phyloP scores from a whole-genome alignment of 2,329 filamentous ascomycete genomes.

The Fonsecaea pugnacius region DNA sequence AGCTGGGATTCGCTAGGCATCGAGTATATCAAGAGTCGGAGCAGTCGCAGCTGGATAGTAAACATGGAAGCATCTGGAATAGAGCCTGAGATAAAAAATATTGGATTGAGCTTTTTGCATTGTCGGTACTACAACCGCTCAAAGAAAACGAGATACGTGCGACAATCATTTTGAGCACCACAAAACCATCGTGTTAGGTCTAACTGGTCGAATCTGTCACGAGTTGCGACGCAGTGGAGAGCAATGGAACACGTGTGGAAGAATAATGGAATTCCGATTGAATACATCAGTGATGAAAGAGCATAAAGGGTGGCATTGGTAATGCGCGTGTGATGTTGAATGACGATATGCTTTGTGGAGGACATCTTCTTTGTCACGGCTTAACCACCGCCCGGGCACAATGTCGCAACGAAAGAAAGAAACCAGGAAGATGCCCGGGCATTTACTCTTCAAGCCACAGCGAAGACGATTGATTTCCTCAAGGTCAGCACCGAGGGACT shows the following conservation, averaged over 20 bases:
- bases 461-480: conserved; percentile 9
- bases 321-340: conserved; percentile 34
- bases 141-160: background rate
- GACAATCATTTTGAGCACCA: conserved; percentile 1
- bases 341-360: conserved; percentile 34
- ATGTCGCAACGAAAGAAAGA: conserved; percentile 10
- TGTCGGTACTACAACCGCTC: background rate
- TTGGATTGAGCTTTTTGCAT: conserved; percentile 16
- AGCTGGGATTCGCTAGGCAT: conserved; percentile 50
- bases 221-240: conserved; percentile 27
- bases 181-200: background rate
- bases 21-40: conserved; percentile 42
- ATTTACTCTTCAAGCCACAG: background rate
- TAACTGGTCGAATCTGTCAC: conserved; percentile 6
- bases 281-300: conserved; percentile 16
- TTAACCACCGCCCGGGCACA: conserved; percentile 2
- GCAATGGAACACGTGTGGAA: conserved; percentile 30
- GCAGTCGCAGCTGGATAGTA: conserved; percentile 28
- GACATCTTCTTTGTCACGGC: conserved; percentile 21
- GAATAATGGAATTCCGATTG: conserved; percentile 32
- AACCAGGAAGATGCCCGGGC: conserved; percentile 2
- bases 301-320: conserved; percentile 30
- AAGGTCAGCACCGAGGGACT: conserved; percentile 35
- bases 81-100: conserved; percentile 10
- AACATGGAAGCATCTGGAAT: conserved; percentile 27